A percentile compares a stretch with the other conserved stretches of the same genome.
These are phyloP conservation scores for Annulohypoxylon stygium DNA, from an alignment of 495 filamentous ascomycete genomes.

Conservation along the genomic window DNA sequence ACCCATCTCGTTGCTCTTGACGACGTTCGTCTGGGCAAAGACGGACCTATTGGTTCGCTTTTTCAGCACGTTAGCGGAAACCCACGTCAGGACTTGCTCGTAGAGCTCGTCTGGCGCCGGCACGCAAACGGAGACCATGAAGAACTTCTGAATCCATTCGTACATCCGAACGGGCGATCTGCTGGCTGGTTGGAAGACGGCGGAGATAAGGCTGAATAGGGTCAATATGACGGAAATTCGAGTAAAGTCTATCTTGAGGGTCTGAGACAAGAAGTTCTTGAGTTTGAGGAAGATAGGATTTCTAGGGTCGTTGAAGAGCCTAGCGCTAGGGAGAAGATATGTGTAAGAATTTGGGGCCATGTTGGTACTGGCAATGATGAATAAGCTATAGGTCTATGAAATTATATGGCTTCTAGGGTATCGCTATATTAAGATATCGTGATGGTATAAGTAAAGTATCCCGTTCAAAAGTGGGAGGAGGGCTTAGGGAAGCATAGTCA, in stretches of 20 bases:
- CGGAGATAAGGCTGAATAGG: not conserved
- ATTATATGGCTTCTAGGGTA: not conserved
- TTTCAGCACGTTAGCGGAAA: not conserved
- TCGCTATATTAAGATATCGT: not conserved
- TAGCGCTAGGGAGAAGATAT: not conserved
- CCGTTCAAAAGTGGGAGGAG: not conserved
- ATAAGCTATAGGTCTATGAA: not conserved
- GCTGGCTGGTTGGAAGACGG: not conserved
- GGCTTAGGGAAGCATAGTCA: not conserved
- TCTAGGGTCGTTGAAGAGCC: not conserved
- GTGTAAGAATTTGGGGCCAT: not conserved
- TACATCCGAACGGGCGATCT: not conserved
- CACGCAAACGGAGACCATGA: not conserved
- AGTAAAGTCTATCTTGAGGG: slow-evolving; percentile 2
- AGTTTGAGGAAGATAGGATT: not conserved
- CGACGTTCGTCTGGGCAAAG: not conserved
- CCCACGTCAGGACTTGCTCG: not conserved
- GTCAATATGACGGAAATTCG: slow-evolving; percentile 1
- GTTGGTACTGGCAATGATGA: not conserved
- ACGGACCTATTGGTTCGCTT: not conserved
- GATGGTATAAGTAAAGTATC: not conserved
- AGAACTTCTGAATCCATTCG: slow-evolving; percentile 1
- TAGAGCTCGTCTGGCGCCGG: slow-evolving; percentile 4
- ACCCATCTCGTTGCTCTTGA: not conserved
- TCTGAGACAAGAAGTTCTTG: not conserved